A percentile compares a stretch with the other conserved stretches of the same genome.
These are phyloP conservation scores for Serendipita sp. DNA, from an alignment of 768 basidiomycete species.

Conservation along the genomic window DNA sequence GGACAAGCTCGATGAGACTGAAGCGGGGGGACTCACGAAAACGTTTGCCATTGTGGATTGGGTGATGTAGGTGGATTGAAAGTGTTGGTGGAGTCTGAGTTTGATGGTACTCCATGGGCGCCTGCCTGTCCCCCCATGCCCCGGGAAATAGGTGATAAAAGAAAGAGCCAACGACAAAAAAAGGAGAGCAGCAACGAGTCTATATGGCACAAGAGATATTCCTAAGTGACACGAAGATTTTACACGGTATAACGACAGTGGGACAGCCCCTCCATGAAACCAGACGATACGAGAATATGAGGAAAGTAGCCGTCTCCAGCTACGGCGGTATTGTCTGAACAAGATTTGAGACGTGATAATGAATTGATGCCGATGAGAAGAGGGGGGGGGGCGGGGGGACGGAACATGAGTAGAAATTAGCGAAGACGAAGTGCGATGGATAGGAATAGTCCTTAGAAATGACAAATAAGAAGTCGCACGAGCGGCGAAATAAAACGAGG, in stretches of 20 bases:
- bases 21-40: neutral
- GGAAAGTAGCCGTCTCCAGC: neutral
- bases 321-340: neutral
- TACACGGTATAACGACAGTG: neutral
- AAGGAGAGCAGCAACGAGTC: neutral
- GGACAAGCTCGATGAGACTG: neutral
- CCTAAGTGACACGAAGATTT: neutral
- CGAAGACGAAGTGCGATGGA: neutral
- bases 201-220: neutral
- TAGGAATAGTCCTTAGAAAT: neutral
- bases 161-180: neutral
- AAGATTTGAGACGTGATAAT: neutral
- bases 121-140: no score
- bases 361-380: neutral
- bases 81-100: neutral
- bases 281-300: neutral
- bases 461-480: no score
- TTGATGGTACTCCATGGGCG: neutral
- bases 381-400: neutral
- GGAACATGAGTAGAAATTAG: neutral
- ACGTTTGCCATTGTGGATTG: neutral
- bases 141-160: no score
- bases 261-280: neutral
- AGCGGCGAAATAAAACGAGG: neutral
- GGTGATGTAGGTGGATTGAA: neutral